Evolutionary conservation across 2,329 filamentous ascomycete species (phyloP).

Genomic region (Verticillium klebahnii): DNA sequence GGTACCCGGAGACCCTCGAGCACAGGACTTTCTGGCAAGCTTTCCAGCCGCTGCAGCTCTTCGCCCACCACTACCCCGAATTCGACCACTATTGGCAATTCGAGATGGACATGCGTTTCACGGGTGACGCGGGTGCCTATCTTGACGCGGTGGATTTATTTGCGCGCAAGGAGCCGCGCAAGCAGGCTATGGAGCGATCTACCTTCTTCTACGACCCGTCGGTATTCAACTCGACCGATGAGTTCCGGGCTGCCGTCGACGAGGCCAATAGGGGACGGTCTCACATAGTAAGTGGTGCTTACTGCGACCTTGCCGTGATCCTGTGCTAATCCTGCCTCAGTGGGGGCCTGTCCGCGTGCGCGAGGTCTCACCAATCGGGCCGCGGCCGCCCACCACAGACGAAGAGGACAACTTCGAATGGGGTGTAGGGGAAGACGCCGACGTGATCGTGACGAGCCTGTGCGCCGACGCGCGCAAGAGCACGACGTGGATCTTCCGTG

Average conservation of each 20-base stretch:
- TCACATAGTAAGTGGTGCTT: conserved; percentile 7
- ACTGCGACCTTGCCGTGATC: background rate
- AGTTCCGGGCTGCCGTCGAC: conserved; percentile 63
- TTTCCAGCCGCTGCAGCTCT: conserved; percentile 60
- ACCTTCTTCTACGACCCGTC: conserved; percentile 72
- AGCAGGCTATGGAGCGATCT: conserved; percentile 71
- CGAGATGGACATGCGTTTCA: conserved; percentile 64
- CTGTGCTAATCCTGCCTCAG: background rate
- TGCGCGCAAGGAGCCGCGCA: conserved; percentile 63
- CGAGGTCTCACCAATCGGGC: conserved; percentile 23
- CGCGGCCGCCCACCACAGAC: conserved; percentile 18
- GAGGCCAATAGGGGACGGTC: conserved; percentile 18
- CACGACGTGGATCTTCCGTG: conserved; percentile 24
- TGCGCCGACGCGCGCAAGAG: conserved; percentile 21
- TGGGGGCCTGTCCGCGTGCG: conserved; percentile 24
- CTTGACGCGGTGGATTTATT: conserved; percentile 64
- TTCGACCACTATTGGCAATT: conserved; percentile 67
- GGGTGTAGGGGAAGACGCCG: conserved; percentile 29
- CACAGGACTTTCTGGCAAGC: conserved; percentile 66
- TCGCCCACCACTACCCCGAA: conserved; percentile 57
- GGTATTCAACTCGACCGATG: conserved; percentile 65
- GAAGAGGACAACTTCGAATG: conserved; percentile 22
- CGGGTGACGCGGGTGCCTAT: conserved; percentile 67
- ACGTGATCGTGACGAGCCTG: conserved; percentile 22
- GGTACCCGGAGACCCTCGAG: conserved; percentile 61